These are phyloP conservation scores for Talaromyces stipitatus DNA, from an alignment of 495 filamentous ascomycete species.

Conservation along the genomic window DNA sequence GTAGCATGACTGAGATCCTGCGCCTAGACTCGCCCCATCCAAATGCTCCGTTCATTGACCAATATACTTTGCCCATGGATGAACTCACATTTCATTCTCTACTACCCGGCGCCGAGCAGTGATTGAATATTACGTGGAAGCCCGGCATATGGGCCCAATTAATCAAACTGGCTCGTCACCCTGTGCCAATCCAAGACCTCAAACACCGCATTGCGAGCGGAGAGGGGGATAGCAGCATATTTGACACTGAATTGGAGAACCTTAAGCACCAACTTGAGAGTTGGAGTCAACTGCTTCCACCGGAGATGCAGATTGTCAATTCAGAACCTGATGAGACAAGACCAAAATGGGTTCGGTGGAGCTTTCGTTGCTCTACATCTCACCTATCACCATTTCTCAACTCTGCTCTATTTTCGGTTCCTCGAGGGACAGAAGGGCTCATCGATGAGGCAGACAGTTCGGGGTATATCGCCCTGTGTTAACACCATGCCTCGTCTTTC, in stretches of 20 bases:
- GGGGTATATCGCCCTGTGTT: background rate
- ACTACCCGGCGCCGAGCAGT: background rate
- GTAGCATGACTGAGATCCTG: too few relatives aligned
- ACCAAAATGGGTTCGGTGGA: background rate
- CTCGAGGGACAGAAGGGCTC: background rate
- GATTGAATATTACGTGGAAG: too few relatives aligned
- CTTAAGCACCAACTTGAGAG: too few relatives aligned
- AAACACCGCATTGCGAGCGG: background rate
- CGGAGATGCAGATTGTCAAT: too few relatives aligned
- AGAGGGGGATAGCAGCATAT: background rate
- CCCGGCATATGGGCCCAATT: background rate
- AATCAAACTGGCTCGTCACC: background rate
- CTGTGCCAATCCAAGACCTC: background rate
- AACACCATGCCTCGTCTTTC: conserved; percentile 1
- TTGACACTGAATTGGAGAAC: too few relatives aligned
- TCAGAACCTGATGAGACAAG: background rate
- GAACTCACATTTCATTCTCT: background rate
- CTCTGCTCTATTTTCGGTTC: background rate
- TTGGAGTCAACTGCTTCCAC: too few relatives aligned
- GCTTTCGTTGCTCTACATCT: background rate
- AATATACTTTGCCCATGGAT: conserved; percentile 2
- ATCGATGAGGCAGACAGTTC: too few relatives aligned
- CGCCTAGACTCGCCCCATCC: too few relatives aligned
- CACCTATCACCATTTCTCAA: background rate
- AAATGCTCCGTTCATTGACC: too few relatives aligned